Evolutionary conservation across 805 yeast species (phyloP).

Genomic region (Starmerella apis): DNA sequence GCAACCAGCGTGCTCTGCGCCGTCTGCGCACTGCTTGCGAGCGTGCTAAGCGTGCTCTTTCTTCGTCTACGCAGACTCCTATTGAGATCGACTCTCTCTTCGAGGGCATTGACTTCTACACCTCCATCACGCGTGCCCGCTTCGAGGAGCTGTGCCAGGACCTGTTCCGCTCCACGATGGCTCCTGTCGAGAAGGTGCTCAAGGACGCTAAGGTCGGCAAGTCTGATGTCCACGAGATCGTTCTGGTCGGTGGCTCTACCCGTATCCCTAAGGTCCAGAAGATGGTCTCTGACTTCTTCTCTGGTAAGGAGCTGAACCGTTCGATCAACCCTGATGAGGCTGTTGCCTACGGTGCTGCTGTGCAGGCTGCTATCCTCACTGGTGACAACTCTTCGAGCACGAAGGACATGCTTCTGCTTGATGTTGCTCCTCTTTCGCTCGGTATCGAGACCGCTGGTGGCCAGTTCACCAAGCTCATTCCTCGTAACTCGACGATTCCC

Average conservation of each 20-base stretch:
- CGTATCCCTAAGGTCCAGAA: constrained; percentile 97
- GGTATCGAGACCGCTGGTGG: constrained; percentile 99
- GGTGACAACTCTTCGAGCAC: constrained; percentile 96
- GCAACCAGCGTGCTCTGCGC: constrained; percentile 95
- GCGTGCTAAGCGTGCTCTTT: constrained; percentile 97
- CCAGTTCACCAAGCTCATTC: constrained; percentile 95
- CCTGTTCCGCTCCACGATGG: constrained; percentile 84
- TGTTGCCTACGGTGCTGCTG: constrained; percentile 98
- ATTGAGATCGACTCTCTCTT: constrained; percentile 88
- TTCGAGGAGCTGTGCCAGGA: constrained; percentile 94
- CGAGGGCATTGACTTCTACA: constrained; percentile 95
- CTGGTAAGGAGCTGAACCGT: constrained; percentile 94
- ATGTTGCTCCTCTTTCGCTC: constrained; percentile 92
- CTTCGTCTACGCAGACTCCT: constrained; percentile 90
- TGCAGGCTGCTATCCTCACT: constrained; percentile 91
- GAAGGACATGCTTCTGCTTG: constrained; percentile 85
- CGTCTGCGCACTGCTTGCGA: constrained; percentile 98
- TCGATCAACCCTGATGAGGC: constrained; percentile 98
- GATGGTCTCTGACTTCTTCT: constrained; percentile 90
- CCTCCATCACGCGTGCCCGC: constrained; percentile 93
- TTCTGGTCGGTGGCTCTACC: constrained; percentile 94
- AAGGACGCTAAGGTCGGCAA: constrained; percentile 85
- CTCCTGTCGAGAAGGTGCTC: constrained; percentile 91
- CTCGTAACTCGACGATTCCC: constrained; percentile 97
- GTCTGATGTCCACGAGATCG: constrained; percentile 82